A percentile compares a stretch with the other conserved stretches of the same genome.
phyloP scores from a whole-genome alignment of 331 rosid genomes.

The Stylosanthes scabra region DNA sequence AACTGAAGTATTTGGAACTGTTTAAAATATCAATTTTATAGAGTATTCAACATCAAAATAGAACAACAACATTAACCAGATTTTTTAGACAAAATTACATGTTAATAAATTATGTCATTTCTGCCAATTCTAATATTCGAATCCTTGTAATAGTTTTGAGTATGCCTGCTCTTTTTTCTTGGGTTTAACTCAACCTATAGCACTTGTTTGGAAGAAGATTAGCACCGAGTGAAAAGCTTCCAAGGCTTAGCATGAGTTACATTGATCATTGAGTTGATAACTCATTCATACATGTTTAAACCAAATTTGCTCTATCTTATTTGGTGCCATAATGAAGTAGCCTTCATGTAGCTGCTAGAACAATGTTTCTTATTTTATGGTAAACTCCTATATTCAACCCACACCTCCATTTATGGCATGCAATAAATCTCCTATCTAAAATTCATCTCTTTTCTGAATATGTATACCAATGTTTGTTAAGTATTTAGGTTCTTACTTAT shows the following conservation, averaged over 20 bases:
- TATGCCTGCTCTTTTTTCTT: not conserved
- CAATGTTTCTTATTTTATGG: no score
- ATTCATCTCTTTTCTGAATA: conserved; percentile 13
- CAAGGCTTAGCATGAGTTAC: conserved; percentile 9
- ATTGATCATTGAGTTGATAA: conserved; percentile 11
- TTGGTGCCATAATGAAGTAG: conserved; percentile 25
- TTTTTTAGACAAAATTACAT: not conserved
- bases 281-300: not conserved
- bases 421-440: conserved; percentile 2
- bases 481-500: conserved; percentile 8
- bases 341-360: conserved; percentile 22
- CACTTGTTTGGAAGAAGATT: not conserved
- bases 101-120: not conserved
- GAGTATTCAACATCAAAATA: conserved; percentile 1
- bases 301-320: conserved; percentile 1
- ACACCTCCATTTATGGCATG: no score
- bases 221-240: conserved; percentile 17
- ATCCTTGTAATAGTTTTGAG: not conserved
- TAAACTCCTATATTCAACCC: no score
- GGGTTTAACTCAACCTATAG: not conserved
- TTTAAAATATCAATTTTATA: conserved; percentile 12
- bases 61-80: not conserved
- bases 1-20: not conserved
- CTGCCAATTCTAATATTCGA: not conserved
- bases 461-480: conserved; percentile 1